Evolutionary conservation across 2,329 filamentous ascomycete species (phyloP).

Genomic region (Ceratocystis eucalypticola): DNA sequence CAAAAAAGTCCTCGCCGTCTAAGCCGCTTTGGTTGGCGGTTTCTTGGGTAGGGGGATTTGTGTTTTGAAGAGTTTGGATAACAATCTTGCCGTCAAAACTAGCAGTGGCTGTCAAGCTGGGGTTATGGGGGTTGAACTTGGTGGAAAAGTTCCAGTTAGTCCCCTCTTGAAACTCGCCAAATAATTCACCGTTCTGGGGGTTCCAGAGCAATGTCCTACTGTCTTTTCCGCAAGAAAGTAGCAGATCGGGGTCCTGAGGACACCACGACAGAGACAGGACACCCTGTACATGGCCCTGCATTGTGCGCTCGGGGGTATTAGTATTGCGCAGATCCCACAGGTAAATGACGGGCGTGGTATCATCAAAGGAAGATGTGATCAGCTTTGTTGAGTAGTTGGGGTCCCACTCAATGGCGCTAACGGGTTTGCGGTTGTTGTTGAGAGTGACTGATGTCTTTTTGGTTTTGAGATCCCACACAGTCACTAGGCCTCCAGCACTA

Average conservation of each 20-base stretch:
- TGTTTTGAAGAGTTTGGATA: conserved; percentile 87
- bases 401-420: conserved; percentile 95
- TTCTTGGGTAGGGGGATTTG: conserved; percentile 62
- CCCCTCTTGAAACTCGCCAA: conserved; percentile 89
- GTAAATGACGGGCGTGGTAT: conserved; percentile 74
- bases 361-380: conserved; percentile 79
- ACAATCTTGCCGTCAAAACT: conserved; percentile 96
- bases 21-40: conserved; percentile 52
- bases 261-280: conserved; percentile 95
- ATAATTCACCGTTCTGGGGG: conserved; percentile 71
- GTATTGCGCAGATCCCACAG: conserved; percentile 95
- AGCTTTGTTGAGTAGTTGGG: conserved; percentile 90
- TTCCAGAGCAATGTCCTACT: conserved; percentile 96
- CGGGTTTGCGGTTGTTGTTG: conserved; percentile 87
- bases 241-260: conserved; percentile 70
- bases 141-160: conserved; percentile 99
- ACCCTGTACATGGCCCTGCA: conserved; percentile 88
- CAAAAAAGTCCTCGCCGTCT: conserved; percentile 93
- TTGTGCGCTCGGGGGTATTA: conserved; percentile 76
- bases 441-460: conserved; percentile 95
- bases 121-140: conserved; percentile 85
- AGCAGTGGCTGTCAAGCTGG: conserved; percentile 81
- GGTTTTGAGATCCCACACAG: conserved; percentile 95
- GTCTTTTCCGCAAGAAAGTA: conserved; percentile 92
- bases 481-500: conserved; percentile 85